A percentile compares a stretch with the other conserved stretches of the same genome.
These are phyloP conservation scores for Trypanosoma rangeli DNA, from an alignment of 208 protist species.

Conservation along the genomic window DNA sequence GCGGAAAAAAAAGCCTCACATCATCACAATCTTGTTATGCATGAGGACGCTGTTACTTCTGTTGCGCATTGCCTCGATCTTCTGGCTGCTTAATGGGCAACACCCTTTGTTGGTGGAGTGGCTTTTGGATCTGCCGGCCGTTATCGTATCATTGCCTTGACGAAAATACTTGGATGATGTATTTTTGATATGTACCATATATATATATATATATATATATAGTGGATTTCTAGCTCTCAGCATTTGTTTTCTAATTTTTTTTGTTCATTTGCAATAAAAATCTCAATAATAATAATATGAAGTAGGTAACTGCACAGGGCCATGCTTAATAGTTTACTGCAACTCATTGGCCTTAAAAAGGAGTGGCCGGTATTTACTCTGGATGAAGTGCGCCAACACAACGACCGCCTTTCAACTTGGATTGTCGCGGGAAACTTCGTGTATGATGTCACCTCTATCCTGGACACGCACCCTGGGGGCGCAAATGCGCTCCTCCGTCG, in stretches of 20 bases:
- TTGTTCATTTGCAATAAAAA: conserved; percentile 6
- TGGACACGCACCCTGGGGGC: conserved; percentile 68
- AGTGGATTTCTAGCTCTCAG: conserved; percentile 2
- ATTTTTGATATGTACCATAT: no score
- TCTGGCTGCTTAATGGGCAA: no score
- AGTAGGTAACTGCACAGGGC: no score
- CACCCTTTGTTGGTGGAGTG: no score
- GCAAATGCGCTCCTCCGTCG: conserved; percentile 61
- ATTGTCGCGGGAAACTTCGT: conserved; percentile 77
- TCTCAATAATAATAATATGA: conserved; percentile 16
- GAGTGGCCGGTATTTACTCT: conserved; percentile 55
- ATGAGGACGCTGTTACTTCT: no score
- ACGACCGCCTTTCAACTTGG: conserved; percentile 64
- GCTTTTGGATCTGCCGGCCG: no score
- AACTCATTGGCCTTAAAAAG: conserved; percentile 35
- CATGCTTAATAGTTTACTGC: conserved; percentile 32
- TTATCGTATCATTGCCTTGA: no score
- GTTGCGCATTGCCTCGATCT: no score
- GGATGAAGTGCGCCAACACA: conserved; percentile 71
- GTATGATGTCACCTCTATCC: conserved; percentile 74
- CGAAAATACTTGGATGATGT: no score
- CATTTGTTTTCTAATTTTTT: neutral
- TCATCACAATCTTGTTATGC: no score
- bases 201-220: neutral
- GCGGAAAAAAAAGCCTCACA: no score